Base-by-base conservation (phyloP, 345 rosid genomes). In the Viola odorata region DNA sequence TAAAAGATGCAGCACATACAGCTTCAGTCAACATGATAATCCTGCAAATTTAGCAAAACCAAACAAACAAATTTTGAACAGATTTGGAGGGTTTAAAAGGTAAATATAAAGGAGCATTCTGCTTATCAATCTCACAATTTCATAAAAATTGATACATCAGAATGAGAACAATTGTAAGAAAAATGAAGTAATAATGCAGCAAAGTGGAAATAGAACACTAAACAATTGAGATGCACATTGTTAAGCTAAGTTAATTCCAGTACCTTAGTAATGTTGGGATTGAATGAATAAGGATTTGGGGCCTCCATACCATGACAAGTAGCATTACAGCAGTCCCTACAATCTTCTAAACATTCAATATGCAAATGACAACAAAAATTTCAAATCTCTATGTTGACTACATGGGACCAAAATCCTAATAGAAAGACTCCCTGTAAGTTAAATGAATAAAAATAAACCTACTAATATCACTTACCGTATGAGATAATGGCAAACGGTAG, bases 271-370 rank as follows among this genome's bases (percentile, higher is more conserved):
- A 64, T 15, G 85, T 39, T 54, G 88, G 58, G 67, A 82, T 74
- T 10, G 98, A 77, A 73, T 89, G 91, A 79, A 89, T 51, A 68
- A 65, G 63, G 74, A 91, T 74, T 16, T 79, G 68, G 14, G 90
- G 84, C 38, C 68, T 66, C 98, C 98, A 91, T 64, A 85, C 89
- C 76, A 89, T 72, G 73, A 85, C 83, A 66, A 89, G 95, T 47
- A 91, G 81, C 95, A 89, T 87, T 8, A 83, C 91, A 74, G 95
- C 95, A 40, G 98, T 85, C 74, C 96, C 98, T 91, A 53, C 16
- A 72, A 57, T 51, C 14, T 2, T 0, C 49, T 11, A 67, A 58
- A 41, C 6, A 53, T 64, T 62, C 40, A 69, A 38, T 69, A 57
- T 38, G 23, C 55, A 4, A 14, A 62, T 40, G 12, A 40, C 45